phyloP scores from a whole-genome alignment of 345 rosid genomes.

The Populus nigra region DNA sequence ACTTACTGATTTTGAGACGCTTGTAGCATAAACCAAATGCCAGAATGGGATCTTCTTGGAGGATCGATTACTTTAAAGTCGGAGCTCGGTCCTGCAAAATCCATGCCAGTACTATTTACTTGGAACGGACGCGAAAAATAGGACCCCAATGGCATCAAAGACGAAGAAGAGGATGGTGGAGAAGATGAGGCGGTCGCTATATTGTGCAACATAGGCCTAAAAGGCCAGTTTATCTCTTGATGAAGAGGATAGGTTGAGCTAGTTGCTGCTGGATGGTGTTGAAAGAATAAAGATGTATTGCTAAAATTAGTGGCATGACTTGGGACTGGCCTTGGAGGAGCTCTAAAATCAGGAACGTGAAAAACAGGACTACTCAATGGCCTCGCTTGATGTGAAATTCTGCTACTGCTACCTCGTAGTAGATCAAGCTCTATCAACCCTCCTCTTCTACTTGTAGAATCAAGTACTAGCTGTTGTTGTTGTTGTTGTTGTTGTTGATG shows the following conservation, averaged over 20 bases:
- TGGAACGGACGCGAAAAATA: constrained; percentile 59
- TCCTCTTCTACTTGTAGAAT: constrained; percentile 37
- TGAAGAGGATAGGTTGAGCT: constrained; percentile 42
- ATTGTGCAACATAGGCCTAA: constrained; percentile 53
- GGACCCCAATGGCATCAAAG: constrained; percentile 56
- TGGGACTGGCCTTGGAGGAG: constrained; percentile 29
- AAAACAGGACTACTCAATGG: constrained; percentile 32
- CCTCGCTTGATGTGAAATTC: constrained; percentile 20
- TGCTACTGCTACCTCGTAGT: constrained; percentile 34
- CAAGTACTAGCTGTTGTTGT: constrained; percentile 17
- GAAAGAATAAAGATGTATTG: constrained; percentile 37
- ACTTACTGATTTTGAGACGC: constrained; percentile 96
- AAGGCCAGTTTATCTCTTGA: constrained; percentile 63
- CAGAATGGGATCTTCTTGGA: constrained; percentile 75
- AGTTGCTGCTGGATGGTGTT: constrained; percentile 43
- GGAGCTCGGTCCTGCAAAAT: constrained; percentile 60
- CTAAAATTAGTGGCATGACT: constrained; percentile 16
- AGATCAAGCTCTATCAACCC: constrained; percentile 67
- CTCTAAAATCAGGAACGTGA: constrained; percentile 36
- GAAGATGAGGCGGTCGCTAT: constrained; percentile 34
- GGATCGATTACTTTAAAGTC: constrained; percentile 75
- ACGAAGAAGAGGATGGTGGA: constrained; percentile 39
- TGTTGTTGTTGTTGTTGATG: not conserved
- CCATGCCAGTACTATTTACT: constrained; percentile 43
- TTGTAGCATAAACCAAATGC: constrained; percentile 92